phyloP scores from a whole-genome alignment of 305 asterid species.

The Fraxinus paxiana region DNA sequence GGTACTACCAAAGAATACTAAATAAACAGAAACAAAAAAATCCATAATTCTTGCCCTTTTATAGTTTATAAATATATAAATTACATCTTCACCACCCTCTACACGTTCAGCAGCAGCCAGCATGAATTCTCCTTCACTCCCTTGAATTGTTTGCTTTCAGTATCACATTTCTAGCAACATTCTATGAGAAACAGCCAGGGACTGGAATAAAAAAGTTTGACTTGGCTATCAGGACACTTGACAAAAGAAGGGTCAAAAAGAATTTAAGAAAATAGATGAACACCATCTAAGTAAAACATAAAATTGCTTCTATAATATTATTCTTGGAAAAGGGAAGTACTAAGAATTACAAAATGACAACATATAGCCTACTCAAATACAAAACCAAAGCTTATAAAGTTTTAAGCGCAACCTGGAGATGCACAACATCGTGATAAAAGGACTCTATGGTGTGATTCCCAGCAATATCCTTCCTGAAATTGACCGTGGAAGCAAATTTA shows the following conservation, averaged over 20 bases:
- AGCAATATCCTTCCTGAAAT: constrained; percentile 69
- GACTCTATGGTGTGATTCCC: constrained; percentile 55
- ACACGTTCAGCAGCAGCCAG: neutral
- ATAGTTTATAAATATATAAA: neutral
- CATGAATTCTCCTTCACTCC: neutral
- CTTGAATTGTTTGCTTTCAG: neutral
- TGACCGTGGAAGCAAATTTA: constrained; percentile 24
- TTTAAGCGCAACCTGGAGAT: constrained; percentile 58
- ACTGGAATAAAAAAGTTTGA: neutral
- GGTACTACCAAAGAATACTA: neutral
- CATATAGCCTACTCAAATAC: neutral
- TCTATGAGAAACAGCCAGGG: neutral
- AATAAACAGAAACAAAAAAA: neutral
- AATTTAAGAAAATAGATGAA: neutral
- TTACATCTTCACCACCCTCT: neutral
- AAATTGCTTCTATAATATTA: neutral
- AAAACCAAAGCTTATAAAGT: constrained; percentile 20
- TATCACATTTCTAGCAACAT: neutral
- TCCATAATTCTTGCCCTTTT: neutral
- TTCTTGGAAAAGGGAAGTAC: neutral
- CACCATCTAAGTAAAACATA: neutral
- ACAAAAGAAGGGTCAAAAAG: constrained; percentile 3
- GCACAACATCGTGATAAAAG: constrained; percentile 68
- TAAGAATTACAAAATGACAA: neutral
- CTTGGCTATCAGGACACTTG: neutral